Evolutionary conservation across 192 early-diverging fungal genomes (phyloP).

Genomic region (Umbelopsis ramanniana): DNA sequence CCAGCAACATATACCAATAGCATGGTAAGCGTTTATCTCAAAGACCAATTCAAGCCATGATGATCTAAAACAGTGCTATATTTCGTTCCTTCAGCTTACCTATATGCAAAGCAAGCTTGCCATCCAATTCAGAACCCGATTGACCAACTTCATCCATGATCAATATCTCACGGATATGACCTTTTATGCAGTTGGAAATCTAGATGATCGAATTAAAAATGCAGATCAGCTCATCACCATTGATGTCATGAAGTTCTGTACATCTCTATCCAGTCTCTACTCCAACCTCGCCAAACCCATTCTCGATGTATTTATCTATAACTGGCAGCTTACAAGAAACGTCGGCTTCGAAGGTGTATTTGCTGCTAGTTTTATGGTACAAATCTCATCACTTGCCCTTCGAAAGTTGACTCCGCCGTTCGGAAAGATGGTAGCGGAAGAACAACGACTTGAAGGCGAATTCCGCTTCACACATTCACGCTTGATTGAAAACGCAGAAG

Average conservation of each 20-base stretch:
- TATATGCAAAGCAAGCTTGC: conserved; percentile 79
- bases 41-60: background rate
- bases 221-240: conserved; percentile 90
- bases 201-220: conserved; percentile 92
- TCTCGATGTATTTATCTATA: conserved; percentile 93
- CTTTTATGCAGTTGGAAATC: conserved; percentile 91
- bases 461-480: conserved; percentile 95
- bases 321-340: conserved; percentile 81
- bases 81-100: conserved; percentile 51
- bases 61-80: background rate
- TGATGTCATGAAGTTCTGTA: conserved; percentile 91
- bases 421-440: conserved; percentile 92
- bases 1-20: conserved; percentile 97
- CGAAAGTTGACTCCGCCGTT: conserved; percentile 92
- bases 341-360: conserved; percentile 89
- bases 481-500: conserved; percentile 94
- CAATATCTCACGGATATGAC: conserved; percentile 90
- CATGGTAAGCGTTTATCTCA: conserved; percentile 60
- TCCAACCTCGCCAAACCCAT: conserved; percentile 95
- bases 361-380: conserved; percentile 78
- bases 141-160: conserved; percentile 88
- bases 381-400: conserved; percentile 76
- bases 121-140: conserved; percentile 80
- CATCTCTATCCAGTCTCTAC: conserved; percentile 86
- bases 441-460: conserved; percentile 92